phyloP scores from a whole-genome alignment of 345 rosid genomes.

The Alliaria petiolata region DNA sequence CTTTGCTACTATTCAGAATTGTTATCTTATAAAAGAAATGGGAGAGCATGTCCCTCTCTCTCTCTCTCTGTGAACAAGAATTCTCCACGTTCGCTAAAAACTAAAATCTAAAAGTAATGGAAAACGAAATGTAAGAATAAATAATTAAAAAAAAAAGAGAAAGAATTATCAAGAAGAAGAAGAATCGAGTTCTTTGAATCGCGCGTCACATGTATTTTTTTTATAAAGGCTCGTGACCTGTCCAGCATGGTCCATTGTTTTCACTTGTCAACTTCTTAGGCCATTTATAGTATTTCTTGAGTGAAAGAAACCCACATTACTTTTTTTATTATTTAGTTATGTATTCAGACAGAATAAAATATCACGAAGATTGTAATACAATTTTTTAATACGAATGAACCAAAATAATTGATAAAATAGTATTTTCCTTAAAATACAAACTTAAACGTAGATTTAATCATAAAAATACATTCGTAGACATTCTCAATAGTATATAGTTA shows the following conservation, averaged over 20 bases:
- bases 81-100: constrained; percentile 39
- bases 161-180: constrained; percentile 31
- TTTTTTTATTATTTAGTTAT: not conserved
- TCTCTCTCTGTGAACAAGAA: constrained; percentile 9
- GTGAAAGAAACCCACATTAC: constrained; percentile 48
- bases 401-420: not conserved
- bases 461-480: not conserved
- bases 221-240: constrained; percentile 17
- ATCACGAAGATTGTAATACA: not conserved
- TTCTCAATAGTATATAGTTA: not conserved
- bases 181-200: constrained; percentile 30
- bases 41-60: constrained; percentile 4
- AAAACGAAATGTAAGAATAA: constrained; percentile 22
- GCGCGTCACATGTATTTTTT: constrained; percentile 20
- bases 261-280: constrained; percentile 29
- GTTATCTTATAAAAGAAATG: not conserved
- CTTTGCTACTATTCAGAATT: not conserved
- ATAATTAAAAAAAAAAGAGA: not conserved
- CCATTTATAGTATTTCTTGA: constrained; percentile 39
- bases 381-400: not conserved
- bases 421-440: not conserved
- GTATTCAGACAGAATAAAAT: not conserved
- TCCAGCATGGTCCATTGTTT: constrained; percentile 22
- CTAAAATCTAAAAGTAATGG: constrained; percentile 21
- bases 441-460: not conserved